Percentiles rank a stretch among this genome's conserved stretches.
These are phyloP conservation scores for Casaregolazyma suthepensis DNA, from an alignment of 1,139 yeast species.

Conservation along the genomic window DNA sequence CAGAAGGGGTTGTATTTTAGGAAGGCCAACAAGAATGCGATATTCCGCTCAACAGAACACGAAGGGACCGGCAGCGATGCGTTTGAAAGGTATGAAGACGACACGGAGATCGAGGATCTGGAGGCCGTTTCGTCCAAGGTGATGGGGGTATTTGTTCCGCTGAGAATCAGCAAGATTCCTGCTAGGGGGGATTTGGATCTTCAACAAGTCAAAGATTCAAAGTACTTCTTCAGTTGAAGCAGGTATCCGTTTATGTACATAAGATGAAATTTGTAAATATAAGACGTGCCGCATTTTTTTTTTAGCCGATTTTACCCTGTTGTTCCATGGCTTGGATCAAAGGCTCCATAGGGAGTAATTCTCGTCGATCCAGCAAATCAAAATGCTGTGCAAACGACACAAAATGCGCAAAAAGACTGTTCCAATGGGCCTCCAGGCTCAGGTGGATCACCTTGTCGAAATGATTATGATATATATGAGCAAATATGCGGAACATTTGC, in stretches of 20 bases:
- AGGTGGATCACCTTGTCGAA: conserved; percentile 87
- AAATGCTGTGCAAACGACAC: conserved; percentile 82
- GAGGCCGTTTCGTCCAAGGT: conserved; percentile 9
- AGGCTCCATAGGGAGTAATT: conserved; percentile 70
- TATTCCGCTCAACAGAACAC: conserved; percentile 30
- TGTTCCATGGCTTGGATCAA: conserved; percentile 73
- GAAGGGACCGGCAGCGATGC: conserved; percentile 32
- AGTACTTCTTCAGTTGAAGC: conserved; percentile 61
- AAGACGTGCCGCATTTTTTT: too few species aligned
- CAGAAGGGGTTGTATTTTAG: conserved; percentile 9
- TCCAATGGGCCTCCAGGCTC: conserved; percentile 95
- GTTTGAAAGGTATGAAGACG: conserved; percentile 16
- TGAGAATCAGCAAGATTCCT: conserved; percentile 70
- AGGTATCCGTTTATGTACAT: background rate
- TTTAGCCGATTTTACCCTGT: conserved; percentile 67
- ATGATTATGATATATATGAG: conserved; percentile 90
- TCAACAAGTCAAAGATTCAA: conserved; percentile 58
- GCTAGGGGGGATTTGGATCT: conserved; percentile 82
- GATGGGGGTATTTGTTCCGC: conserved; percentile 46
- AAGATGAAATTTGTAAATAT: conserved; percentile 4
- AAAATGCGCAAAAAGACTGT: conserved; percentile 95
- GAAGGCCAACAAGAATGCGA: conserved; percentile 5
- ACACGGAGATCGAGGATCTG: conserved; percentile 8
- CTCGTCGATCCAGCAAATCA: conserved; percentile 68
- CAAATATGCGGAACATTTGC: conserved; percentile 95